A percentile compares a stretch with the other conserved stretches of the same genome.
Conservation (phyloP, 345 rosid genomes). For the Pugionium dolabratum region DNA sequence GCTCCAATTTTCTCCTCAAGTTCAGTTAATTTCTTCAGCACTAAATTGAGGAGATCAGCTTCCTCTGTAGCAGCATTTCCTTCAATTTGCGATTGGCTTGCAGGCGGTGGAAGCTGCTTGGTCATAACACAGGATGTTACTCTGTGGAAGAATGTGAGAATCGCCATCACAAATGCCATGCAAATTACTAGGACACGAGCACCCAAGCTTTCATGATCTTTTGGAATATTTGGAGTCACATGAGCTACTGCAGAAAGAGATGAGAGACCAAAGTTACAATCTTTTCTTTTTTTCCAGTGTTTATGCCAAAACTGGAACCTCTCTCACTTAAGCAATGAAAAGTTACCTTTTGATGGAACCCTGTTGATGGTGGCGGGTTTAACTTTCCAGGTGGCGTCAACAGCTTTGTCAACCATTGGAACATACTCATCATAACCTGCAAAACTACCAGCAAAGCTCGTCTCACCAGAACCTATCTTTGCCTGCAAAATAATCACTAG, state of each 20-base stretch:
- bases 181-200: conserved; percentile 49
- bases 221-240: conserved; percentile 44
- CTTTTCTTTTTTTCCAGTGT: conserved; percentile 5
- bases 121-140: conserved; percentile 46
- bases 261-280: conserved; percentile 26
- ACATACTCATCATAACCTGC: conserved; percentile 97
- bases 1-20: conserved; percentile 87
- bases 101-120: conserved; percentile 49
- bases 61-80: conserved; percentile 44
- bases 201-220: conserved; percentile 56
- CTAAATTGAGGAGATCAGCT: conserved; percentile 63
- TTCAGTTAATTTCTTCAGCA: conserved; percentile 76
- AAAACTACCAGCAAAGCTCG: conserved; percentile 61
- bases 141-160: conserved; percentile 56
- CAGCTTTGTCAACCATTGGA: conserved; percentile 98
- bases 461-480: conserved; percentile 59
- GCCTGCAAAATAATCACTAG: conserved; percentile 50
- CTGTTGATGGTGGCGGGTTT: conserved; percentile 48
- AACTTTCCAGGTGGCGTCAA: conserved; percentile 85
- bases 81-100: conserved; percentile 36
- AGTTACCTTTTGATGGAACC: conserved; percentile 63
- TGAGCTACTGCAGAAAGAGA: conserved; percentile 46
- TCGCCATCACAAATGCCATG: conserved; percentile 64
- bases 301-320: conserved; percentile 6
- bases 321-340: background rate